These are phyloP conservation scores for Kwoniella botswanensis DNA, from an alignment of 768 basidiomycete species.

Conservation along the genomic window DNA sequence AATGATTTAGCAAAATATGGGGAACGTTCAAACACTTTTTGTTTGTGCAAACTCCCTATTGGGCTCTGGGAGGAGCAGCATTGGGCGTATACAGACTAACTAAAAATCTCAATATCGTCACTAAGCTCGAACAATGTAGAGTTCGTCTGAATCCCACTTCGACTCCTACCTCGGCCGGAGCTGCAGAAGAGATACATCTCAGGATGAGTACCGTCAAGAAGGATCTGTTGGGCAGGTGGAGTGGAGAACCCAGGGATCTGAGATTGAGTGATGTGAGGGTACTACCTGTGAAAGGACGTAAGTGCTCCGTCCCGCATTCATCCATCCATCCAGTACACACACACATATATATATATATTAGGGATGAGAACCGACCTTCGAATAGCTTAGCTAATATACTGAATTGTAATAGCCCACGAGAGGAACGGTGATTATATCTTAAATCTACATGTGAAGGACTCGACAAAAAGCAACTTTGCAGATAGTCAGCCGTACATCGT, in stretches of 20 bases:
- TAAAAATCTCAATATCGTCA: constrained; percentile 13
- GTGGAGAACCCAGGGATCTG: constrained; percentile 18
- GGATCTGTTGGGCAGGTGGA: constrained; percentile 1
- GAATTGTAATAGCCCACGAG: neutral
- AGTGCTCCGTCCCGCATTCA: neutral
- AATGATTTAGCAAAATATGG: constrained; percentile 5
- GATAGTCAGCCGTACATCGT: constrained; percentile 24
- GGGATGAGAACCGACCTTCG: no score
- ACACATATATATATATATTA: no score
- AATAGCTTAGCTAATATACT: no score
- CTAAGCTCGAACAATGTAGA: constrained; percentile 18
- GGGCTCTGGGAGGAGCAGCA: constrained; percentile 13
- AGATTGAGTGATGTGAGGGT: constrained; percentile 14
- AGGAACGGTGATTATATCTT: constrained; percentile 1
- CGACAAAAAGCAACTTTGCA: neutral
- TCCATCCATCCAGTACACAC: neutral
- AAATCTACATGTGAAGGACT: neutral
- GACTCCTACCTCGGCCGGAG: neutral
- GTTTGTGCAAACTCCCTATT: constrained; percentile 13
- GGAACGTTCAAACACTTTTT: constrained; percentile 16
- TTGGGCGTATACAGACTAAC: constrained; percentile 2
- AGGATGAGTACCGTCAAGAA: constrained; percentile 23
- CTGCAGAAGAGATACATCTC: constrained; percentile 1
- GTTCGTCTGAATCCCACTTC: neutral
- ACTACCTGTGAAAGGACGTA: constrained; percentile 13